Evolutionary conservation across 768 basidiomycete species (phyloP).

Genomic region (Mycena belliarum): DNA sequence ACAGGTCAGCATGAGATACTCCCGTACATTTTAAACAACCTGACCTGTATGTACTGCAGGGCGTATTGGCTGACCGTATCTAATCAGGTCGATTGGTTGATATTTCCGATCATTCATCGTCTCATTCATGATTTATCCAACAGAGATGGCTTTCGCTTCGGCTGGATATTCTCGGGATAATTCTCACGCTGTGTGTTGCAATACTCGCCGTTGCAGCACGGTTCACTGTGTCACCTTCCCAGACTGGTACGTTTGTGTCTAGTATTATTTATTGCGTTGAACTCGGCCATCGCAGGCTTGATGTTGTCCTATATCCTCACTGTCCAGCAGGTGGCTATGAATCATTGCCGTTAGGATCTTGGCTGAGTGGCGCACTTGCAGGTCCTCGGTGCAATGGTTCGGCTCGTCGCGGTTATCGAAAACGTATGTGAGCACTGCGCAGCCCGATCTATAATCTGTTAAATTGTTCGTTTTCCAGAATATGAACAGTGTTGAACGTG

Average conservation of each 20-base stretch:
- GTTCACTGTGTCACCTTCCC: conserved; percentile 73
- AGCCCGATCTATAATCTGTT: no score
- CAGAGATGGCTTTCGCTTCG: conserved; percentile 85
- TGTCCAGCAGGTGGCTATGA: conserved; percentile 62
- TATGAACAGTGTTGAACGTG: conserved; percentile 89
- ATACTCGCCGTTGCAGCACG: conserved; percentile 79
- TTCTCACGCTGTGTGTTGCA: conserved; percentile 75
- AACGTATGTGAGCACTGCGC: conserved; percentile 81
- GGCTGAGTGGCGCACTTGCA: no score
- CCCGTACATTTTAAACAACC: neutral
- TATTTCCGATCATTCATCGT: neutral
- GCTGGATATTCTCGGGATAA: conserved; percentile 80
- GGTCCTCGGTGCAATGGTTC: no score
- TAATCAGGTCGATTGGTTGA: conserved; percentile 83
- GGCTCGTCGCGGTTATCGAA: conserved; percentile 75
- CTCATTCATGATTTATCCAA: conserved; percentile 24
- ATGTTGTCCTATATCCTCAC: conserved; percentile 65
- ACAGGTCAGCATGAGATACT: conserved; percentile 47
- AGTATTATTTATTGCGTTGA: no score
- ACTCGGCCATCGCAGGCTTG: no score
- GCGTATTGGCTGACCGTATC: conserved; percentile 87
- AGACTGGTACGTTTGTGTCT: no score
- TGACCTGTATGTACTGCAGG: conserved; percentile 32
- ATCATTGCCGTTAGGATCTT: no score
- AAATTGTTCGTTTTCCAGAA: no score